Evolutionary conservation across 2,329 filamentous ascomycete genomes (phyloP), one percentile per base, ranked within the genome.

Genomic region (Beauveria sp.): DNA sequence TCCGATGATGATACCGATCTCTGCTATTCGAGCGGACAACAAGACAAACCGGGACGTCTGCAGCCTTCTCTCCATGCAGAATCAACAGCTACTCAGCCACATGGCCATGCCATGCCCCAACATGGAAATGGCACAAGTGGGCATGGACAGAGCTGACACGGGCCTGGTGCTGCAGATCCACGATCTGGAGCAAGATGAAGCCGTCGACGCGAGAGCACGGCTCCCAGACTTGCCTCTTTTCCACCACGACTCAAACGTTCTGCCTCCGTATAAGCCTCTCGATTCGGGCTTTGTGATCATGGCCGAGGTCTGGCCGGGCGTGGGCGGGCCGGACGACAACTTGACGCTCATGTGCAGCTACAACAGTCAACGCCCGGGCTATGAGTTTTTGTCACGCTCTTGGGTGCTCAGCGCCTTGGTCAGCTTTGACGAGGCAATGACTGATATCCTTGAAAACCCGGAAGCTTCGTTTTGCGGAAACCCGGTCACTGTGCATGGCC

Each of bases 71-170:
- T 26, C 61, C 4, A 18, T 8, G 30, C 62, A 62, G 51, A 48
- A 55, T 26, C 16, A 41, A 2, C 53, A 62, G 20, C 26, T 55
- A 2, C 52, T 48, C 12, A 40, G 53, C 5, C 52, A 59, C 34
- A 55, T 63, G 8, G 24, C 62, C 20, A 55, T 59, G 30, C 60
- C 62, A 5, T 62, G 59, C 41, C 62, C 62, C 7, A 62, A 55
- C 24, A 18, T 53, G 37, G 60, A 48, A 16, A 43, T 47, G 41
- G 53, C 53, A 1, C 43, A 53, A 16, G 55, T 57, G 34, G 60
- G 60, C 24, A 57, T 46, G 24, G 34, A 44, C 37, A 44, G 60
- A 5, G 30, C 55, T 24, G 60, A 61, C 46, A 61, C 43, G 6
- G 30, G 57, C 2, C n/a, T 61, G 34, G 24, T 61, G 22, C 22